Base-by-base conservation (phyloP, 371 early-diverging fungal genomes). In the Circinella minor region DNA sequence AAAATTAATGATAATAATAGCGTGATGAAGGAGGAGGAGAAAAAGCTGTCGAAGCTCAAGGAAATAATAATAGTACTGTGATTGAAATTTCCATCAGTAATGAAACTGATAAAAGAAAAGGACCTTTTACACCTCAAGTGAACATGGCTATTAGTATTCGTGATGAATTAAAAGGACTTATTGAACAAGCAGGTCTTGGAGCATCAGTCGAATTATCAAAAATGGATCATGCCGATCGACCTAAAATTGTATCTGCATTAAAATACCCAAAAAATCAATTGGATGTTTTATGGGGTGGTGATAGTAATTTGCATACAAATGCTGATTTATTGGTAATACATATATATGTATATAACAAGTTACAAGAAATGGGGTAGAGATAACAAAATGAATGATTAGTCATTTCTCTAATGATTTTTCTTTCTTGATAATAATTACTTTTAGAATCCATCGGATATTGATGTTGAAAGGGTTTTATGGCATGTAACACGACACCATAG, bases 401-500 rank as follows among this genome's bases (percentile, higher is more conserved):
- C 11, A 9, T 15, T 36, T 47, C 18, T 54, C 27, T 54, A 37
- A 48, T 66, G 11, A 27, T 8, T 60, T n/a, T 17, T 51, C 15
- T 8, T 14, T 51, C 15, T 27, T 65, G 14, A 61, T 37, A 10
- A 27, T 27, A 27, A 27, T 27, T 27, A 27, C 27, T 27, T 47
- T 13, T 68, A 85, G 86, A 78, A 85, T 36, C 77, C 89, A 11
- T 78, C 86, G 0, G 76, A 85, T 63, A 61, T 89, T 15, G 81
- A 85, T 43, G 73, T 83, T 7, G 89, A 87, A 51, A 74, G 80
- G 8, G 66, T 89, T 20, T 69, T 89, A 14, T 66, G 84, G 55
- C 86, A 81, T 69, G 78, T 81, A 6, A 87, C 86, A 10, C 75
- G 78, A 57, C 79, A 81, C 67, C 86, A 86, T 65, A 74, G 81